Conservation (phyloP, 352 stramenopile species). For the Blastocystis sp. region DNA sequence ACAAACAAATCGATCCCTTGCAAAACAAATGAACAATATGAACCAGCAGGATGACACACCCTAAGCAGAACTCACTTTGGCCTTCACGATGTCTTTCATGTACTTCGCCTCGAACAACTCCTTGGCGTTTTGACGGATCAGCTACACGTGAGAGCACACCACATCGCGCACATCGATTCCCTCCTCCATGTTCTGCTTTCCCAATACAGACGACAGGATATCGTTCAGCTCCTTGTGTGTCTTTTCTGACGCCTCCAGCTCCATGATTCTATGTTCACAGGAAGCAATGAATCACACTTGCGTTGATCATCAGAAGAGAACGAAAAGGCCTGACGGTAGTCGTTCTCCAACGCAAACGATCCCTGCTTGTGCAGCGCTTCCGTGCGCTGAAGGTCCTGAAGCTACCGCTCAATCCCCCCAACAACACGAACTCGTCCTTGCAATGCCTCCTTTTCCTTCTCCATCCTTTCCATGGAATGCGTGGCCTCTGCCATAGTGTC, state of each 20-base stretch:
- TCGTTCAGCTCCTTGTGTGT: conserved; percentile 18
- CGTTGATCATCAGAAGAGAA: conserved; percentile 23
- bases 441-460: background rate
- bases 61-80: background rate
- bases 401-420: background rate
- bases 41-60: background rate
- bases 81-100: conserved; percentile 58
- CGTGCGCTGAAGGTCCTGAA: background rate
- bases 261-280: conserved; percentile 15
- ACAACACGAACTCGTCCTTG: background rate
- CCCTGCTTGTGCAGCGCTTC: background rate
- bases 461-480: background rate
- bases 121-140: conserved; percentile 61
- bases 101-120: conserved; percentile 61
- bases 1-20: conserved; percentile 15
- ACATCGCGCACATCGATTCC: conserved; percentile 1
- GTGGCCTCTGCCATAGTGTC: background rate
- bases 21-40: background rate
- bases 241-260: conserved; percentile 16
- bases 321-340: conserved; percentile 47
- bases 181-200: conserved; percentile 40
- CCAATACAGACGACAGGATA: background rate
- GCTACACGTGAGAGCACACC: background rate
- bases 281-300: background rate
- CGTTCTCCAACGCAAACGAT: background rate